Evolutionary conservation across 2,329 filamentous ascomycete species (phyloP).

Genomic region (Capronia americana): DNA sequence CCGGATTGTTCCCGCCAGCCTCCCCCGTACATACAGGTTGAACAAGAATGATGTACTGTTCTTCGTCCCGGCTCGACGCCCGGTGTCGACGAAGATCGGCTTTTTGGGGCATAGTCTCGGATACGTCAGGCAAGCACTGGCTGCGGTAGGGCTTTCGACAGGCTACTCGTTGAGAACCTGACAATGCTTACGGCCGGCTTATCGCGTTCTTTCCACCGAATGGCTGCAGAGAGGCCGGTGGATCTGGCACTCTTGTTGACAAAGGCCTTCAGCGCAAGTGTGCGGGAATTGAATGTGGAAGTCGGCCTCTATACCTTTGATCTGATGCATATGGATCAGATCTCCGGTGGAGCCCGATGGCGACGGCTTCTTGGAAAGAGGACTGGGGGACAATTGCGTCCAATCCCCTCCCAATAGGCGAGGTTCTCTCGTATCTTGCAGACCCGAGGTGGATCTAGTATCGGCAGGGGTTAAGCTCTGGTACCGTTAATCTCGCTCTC

Average conservation of each 20-base stretch:
- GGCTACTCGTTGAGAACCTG: constrained; percentile 3
- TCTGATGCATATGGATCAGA: constrained; percentile 31
- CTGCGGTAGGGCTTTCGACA: constrained; percentile 4
- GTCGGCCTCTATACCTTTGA: constrained; percentile 34
- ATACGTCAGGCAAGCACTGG: background rate
- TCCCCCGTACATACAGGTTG: constrained; percentile 33
- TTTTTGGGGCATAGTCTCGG: constrained; percentile 27
- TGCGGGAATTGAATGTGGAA: constrained; percentile 33
- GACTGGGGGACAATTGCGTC: background rate
- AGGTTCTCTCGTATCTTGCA: constrained; percentile 17
- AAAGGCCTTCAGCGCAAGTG: constrained; percentile 32
- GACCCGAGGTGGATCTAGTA: constrained; percentile 1
- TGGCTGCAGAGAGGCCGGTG: constrained; percentile 27
- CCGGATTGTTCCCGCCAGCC: background rate
- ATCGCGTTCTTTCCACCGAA: constrained; percentile 20
- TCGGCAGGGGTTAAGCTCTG: background rate
- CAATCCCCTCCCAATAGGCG: background rate
- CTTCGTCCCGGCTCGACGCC: constrained; percentile 30
- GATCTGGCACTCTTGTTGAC: constrained; percentile 36
- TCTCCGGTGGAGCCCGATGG: background rate
- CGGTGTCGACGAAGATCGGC: constrained; percentile 26
- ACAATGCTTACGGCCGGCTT: constrained; percentile 11
- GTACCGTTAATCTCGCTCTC: background rate
- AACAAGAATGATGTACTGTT: constrained; percentile 38
- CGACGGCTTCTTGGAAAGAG: constrained; percentile 2